phyloP scores from a whole-genome alignment of 352 stramenopile species.

The Phytophthora boehmeriae region DNA sequence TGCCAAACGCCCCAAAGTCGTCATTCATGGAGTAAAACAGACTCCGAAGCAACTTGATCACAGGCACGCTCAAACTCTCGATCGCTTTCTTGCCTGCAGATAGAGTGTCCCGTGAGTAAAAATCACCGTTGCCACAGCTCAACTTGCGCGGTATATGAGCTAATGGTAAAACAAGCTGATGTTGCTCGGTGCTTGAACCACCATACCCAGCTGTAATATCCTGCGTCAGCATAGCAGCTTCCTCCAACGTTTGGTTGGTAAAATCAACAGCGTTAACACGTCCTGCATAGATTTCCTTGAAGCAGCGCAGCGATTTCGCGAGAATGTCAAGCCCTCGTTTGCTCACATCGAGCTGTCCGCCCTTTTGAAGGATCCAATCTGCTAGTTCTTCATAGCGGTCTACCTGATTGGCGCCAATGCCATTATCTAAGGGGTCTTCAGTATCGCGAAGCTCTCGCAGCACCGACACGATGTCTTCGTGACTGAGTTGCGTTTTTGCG shows the following conservation, averaged over 20 bases:
- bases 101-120: slow-evolving; percentile 41
- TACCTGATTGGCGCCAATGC: slow-evolving; percentile 8
- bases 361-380: slow-evolving; percentile 49
- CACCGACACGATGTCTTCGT: slow-evolving; percentile 51
- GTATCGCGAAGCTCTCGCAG: slow-evolving; percentile 17
- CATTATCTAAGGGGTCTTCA: neutral
- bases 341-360: slow-evolving; percentile 52
- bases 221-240: slow-evolving; percentile 49
- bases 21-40: slow-evolving; percentile 70
- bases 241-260: slow-evolving; percentile 45
- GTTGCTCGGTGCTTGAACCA: slow-evolving; percentile 10
- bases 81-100: slow-evolving; percentile 38
- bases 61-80: slow-evolving; percentile 39
- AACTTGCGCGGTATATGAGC: slow-evolving; percentile 23
- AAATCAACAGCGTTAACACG: slow-evolving; percentile 29
- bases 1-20: slow-evolving; percentile 74
- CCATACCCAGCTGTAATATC: slow-evolving; percentile 23
- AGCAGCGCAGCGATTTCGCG: slow-evolving; percentile 21
- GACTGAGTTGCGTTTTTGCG: slow-evolving; percentile 50
- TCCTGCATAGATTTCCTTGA: slow-evolving; percentile 48
- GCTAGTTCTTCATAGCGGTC: slow-evolving; percentile 31
- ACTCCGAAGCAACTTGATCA: slow-evolving; percentile 47
- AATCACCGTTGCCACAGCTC: slow-evolving; percentile 24
- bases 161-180: slow-evolving; percentile 3
- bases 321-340: slow-evolving; percentile 40